phyloP scores from a whole-genome alignment of 2,329 filamentous ascomycete species.

The Cryphonectria naterciae region DNA sequence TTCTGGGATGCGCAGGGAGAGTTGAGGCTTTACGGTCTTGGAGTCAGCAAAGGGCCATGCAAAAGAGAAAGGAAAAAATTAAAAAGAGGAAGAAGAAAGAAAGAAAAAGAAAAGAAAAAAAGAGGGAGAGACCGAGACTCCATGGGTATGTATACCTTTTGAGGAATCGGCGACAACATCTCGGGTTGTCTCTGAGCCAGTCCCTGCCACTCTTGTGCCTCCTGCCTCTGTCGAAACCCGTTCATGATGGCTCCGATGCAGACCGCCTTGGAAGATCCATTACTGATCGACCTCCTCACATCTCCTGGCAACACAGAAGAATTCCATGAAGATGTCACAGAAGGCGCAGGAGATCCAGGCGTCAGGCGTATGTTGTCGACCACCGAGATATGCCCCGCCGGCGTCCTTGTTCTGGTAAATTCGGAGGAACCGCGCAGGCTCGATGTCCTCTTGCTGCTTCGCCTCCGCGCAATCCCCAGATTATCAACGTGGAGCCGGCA shows the following conservation, averaged over 20 bases:
- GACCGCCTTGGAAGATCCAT: not conserved
- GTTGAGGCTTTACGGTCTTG: slow-evolving; percentile 1
- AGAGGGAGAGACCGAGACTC: too few relatives aligned
- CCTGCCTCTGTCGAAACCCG: not conserved
- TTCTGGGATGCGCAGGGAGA: slow-evolving; percentile 17
- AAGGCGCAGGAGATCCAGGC: slow-evolving; percentile 7
- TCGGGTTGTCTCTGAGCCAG: not conserved
- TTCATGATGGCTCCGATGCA: slow-evolving; percentile 3
- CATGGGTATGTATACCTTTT: slow-evolving; percentile 5
- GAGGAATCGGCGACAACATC: slow-evolving; percentile 17
- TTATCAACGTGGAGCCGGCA: slow-evolving; percentile 25
- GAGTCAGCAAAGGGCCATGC: not conserved
- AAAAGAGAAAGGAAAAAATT: not conserved
- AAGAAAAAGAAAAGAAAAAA: too few relatives aligned
- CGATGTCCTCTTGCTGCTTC: not conserved
- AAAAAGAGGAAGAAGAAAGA: too few relatives aligned
- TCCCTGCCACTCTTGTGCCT: slow-evolving; percentile 11
- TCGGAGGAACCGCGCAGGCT: not conserved
- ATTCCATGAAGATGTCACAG: not conserved
- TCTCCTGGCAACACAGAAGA: slow-evolving; percentile 1
- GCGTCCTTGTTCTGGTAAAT: not conserved
- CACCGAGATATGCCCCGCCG: not conserved
- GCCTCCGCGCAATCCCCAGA: slow-evolving; percentile 17
- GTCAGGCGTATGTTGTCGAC: not conserved
- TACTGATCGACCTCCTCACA: slow-evolving; percentile 8